These are phyloP conservation scores for Cladosporium sphaerospermum DNA, from an alignment of 2,329 filamentous ascomycete genomes.

Conservation along the genomic window DNA sequence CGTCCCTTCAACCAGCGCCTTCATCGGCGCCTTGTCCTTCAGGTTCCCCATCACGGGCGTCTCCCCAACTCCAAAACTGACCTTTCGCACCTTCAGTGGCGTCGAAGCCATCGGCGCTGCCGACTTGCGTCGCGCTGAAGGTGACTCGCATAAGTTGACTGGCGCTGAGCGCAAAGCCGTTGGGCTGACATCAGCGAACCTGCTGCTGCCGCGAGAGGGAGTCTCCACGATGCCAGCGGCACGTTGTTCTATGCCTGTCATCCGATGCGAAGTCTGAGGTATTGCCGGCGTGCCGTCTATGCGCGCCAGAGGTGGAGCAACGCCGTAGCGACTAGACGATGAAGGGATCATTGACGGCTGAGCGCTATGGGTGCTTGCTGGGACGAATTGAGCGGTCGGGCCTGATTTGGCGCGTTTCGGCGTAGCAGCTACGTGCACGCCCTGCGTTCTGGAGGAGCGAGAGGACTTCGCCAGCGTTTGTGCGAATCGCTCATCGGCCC, in stretches of 20 bases:
- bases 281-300: background rate
- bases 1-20: slow-evolving; percentile 10
- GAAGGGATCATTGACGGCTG: slow-evolving; percentile 5
- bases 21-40: background rate
- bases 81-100: background rate
- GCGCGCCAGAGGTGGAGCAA: background rate
- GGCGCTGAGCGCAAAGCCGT: background rate
- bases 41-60: background rate
- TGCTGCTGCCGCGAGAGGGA: slow-evolving; percentile 31
- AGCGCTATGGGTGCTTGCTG: background rate
- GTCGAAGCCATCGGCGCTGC: no score
- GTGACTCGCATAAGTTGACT: slow-evolving; percentile 15
- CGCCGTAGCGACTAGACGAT: background rate
- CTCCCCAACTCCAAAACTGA: background rate
- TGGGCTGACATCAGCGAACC: slow-evolving; percentile 4
- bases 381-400: background rate
- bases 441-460: background rate
- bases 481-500: slow-evolving; percentile 53
- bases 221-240: slow-evolving; percentile 35
- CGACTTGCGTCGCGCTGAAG: slow-evolving; percentile 14
- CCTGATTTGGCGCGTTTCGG: background rate
- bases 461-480: slow-evolving; percentile 15
- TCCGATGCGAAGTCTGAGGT: slow-evolving; percentile 1
- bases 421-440: slow-evolving; percentile 4
- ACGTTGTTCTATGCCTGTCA: slow-evolving; percentile 14